Conservation (phyloP, 768 basidiomycete genomes). For the Termitomyces heimii region DNA sequence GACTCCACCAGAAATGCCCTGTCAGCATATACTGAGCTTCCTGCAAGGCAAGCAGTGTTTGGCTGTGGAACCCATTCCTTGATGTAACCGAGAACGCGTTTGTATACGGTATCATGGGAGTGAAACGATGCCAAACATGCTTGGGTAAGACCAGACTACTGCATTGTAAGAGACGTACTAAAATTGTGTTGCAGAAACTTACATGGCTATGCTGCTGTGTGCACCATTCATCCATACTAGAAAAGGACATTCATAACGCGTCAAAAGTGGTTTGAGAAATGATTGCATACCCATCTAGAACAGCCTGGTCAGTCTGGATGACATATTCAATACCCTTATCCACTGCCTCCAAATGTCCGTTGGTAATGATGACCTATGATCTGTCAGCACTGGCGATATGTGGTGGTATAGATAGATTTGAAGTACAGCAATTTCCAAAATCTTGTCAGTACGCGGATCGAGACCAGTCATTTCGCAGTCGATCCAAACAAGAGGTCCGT, state of each 20-base stretch:
- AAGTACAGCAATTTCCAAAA: slow-evolving; percentile 75
- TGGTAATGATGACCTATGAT: slow-evolving; percentile 74
- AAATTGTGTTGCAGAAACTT: slow-evolving; percentile 14
- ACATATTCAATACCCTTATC: slow-evolving; percentile 78
- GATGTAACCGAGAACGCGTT: slow-evolving; percentile 68
- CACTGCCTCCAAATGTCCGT: slow-evolving; percentile 75
- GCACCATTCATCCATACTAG: slow-evolving; percentile 89
- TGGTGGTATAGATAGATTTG: background rate
- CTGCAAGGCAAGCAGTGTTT: slow-evolving; percentile 67
- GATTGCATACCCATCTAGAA: slow-evolving; percentile 59
- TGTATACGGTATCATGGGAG: slow-evolving; percentile 51
- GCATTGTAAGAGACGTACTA: background rate
- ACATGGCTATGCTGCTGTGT: slow-evolving; percentile 73
- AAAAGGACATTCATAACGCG: slow-evolving; percentile 1
- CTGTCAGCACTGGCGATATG: background rate
- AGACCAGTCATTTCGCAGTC: slow-evolving; percentile 90
- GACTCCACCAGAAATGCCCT: slow-evolving; percentile 62
- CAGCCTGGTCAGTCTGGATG: slow-evolving; percentile 62
- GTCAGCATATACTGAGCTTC: slow-evolving; percentile 85
- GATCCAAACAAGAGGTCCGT: slow-evolving; percentile 75
- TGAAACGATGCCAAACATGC: slow-evolving; percentile 73
- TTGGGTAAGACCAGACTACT: slow-evolving; percentile 74
- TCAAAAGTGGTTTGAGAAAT: background rate
- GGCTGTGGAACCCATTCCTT: slow-evolving; percentile 76
- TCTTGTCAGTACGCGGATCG: slow-evolving; percentile 55